Evolutionary conservation across 768 basidiomycete genomes (phyloP).

Genomic region (Psilocybe cubensis): DNA sequence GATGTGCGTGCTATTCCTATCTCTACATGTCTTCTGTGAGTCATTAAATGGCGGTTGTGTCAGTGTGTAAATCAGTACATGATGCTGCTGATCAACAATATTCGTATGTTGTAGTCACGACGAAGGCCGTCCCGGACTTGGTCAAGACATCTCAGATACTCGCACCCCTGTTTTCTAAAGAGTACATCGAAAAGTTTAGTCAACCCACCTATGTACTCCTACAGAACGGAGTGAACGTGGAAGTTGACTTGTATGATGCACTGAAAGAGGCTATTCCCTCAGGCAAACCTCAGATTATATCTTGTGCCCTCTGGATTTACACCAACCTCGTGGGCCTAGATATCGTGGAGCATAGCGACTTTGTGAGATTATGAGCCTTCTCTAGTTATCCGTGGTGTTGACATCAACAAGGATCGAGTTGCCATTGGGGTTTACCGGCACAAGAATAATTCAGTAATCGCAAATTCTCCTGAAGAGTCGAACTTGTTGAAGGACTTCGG

Average conservation of each 20-base stretch:
- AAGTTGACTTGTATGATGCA: conserved; percentile 63
- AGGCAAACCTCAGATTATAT: conserved; percentile 52
- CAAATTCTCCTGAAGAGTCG: conserved; percentile 46
- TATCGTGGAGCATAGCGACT: conserved; percentile 53
- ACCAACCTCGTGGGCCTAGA: conserved; percentile 51
- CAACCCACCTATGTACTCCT: conserved; percentile 65
- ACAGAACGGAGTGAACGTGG: conserved; percentile 76
- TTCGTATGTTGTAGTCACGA: conserved; percentile 65
- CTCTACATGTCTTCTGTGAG: not conserved
- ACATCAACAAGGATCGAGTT: conserved; percentile 47
- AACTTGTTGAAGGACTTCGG: conserved; percentile 48
- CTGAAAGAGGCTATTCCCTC: conserved; percentile 32
- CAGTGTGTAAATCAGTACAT: conserved; percentile 60
- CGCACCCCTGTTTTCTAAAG: conserved; percentile 50
- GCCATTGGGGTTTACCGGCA: conserved; percentile 57
- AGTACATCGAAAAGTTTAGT: conserved; percentile 45
- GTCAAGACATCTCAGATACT: conserved; percentile 58
- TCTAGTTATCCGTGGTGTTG: not conserved
- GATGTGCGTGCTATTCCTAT: conserved; percentile 44
- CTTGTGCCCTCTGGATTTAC: conserved; percentile 56
- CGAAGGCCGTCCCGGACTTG: conserved; percentile 73
- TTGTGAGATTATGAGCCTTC: conserved; percentile 38
- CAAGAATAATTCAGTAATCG: conserved; percentile 38
- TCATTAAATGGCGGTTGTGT: not conserved
- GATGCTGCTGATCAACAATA: conserved; percentile 66